Evolutionary conservation across 1,139 yeast genomes (phyloP).

Genomic region (Yamadazyma spencermartinsiae): DNA sequence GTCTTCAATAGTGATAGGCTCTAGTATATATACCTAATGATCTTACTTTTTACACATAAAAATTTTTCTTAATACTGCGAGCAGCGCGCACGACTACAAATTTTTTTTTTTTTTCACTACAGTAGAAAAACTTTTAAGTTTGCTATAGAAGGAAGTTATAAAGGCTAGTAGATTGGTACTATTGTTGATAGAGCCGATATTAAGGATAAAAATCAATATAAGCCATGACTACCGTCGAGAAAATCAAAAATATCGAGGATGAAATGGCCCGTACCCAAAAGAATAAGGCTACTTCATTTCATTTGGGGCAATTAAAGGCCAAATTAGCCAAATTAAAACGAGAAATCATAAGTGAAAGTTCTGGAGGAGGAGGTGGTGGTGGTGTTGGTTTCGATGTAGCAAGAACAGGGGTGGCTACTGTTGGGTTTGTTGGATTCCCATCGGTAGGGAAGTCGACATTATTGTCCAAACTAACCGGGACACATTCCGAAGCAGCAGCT

Average conservation of each 20-base stretch:
- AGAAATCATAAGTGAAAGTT: slow-evolving; percentile 79
- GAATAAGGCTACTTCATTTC: slow-evolving; percentile 94
- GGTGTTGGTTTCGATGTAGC: slow-evolving; percentile 96
- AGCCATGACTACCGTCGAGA: slow-evolving; percentile 78
- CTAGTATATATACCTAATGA: neutral
- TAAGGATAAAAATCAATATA: neutral
- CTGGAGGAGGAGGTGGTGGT: slow-evolving; percentile 82
- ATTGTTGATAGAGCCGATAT: neutral
- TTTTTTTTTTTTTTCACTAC: slow-evolving; percentile 6
- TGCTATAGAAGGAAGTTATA: neutral
- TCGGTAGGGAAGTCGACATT: slow-evolving; percentile 96
- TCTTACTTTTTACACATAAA: neutral
- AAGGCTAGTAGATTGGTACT: no score
- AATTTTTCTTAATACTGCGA: neutral
- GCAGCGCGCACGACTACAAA: slow-evolving; percentile 4
- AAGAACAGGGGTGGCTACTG: slow-evolving; percentile 95
- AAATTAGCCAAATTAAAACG: slow-evolving; percentile 92
- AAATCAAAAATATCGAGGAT: slow-evolving; percentile 89
- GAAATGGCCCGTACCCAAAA: slow-evolving; percentile 96
- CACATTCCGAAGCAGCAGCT: slow-evolving; percentile 96
- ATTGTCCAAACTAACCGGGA: slow-evolving; percentile 85
- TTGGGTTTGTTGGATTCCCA: slow-evolving; percentile 97
- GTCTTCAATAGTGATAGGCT: neutral
- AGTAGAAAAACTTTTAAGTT: slow-evolving; percentile 4
- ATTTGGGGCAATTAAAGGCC: slow-evolving; percentile 95